Conservation (phyloP, 441 rosid species). For the Kokia cookei region DNA sequence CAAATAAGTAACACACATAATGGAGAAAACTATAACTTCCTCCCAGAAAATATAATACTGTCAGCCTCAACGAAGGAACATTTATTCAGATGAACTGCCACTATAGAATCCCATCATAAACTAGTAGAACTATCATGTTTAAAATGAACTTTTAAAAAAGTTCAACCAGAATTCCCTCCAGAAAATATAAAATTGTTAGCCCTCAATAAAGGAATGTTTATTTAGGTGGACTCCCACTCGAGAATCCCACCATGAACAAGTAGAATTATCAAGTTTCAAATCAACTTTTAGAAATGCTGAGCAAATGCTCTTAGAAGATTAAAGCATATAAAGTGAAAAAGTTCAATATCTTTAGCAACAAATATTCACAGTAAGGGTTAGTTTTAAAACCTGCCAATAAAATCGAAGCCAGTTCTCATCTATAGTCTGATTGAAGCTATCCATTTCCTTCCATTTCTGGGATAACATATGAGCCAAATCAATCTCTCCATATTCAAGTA, state of each 20-base stretch:
- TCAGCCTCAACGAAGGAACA: too few species aligned
- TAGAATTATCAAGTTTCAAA: background rate
- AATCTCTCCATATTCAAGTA: conserved; percentile 94
- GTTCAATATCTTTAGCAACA: background rate
- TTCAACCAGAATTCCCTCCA: too few species aligned
- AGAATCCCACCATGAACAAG: background rate
- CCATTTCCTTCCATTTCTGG: conserved; percentile 91
- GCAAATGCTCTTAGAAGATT: background rate
- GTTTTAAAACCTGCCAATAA: conserved; percentile 84
- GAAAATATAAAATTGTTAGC: background rate
- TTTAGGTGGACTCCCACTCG: background rate
- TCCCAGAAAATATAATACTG: too few species aligned
- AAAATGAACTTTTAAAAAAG: too few species aligned
- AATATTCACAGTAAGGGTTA: conserved; percentile 12
- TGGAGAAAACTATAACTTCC: too few species aligned
- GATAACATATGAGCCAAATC: conserved; percentile 98
- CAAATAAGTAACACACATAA: background rate
- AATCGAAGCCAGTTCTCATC: conserved; percentile 97
- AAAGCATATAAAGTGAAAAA: background rate
- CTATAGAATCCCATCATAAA: too few species aligned
- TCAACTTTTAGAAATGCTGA: background rate
- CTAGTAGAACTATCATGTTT: too few species aligned
- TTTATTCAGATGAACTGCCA: too few species aligned
- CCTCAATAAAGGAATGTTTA: background rate
- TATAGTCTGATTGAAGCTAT: conserved; percentile 52